Base-by-base conservation (phyloP, 2,329 filamentous ascomycete species). In the Verticillium albo-atrum region DNA sequence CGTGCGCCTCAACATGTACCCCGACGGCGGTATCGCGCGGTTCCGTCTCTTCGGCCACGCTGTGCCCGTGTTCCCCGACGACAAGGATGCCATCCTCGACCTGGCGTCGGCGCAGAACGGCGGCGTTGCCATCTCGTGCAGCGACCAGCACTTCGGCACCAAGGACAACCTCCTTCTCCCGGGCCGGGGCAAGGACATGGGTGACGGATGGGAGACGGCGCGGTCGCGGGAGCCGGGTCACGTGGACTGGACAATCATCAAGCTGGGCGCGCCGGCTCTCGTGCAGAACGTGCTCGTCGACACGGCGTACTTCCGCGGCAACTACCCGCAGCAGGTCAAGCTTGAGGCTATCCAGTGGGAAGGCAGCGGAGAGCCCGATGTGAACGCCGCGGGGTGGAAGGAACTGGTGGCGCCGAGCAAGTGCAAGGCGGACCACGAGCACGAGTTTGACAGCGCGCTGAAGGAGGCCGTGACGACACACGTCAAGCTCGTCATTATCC, bases 401-500 rank as follows among this genome's bases (percentile, higher is more conserved):
- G 84, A 89, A 72, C 77, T 92, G 25, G 77, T 92, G 62, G 76
- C 78, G 60, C 82, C 88, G 15, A 87, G 84, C 76, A 89, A 87
- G 74, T 89, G 86, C 61, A 86, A 87, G 2, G 87, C 90, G 20
- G 90, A 94, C 71, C 78, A 80, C 67, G 89, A 92, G 76, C 89
- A 92, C 71, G 81, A 83, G 63, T 90, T 89, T 70, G 77, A 75
- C 32, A 82, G 78, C 58, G 68, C 79, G 60, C 77, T 85, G 20
- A 77, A 81, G 65, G 84, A 85, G 37, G 81, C 79, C 70, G 76
- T 79, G 2, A 90, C 91, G 68, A 92, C 89, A 14, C 92, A 95
- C 75, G 87, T 93, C 25, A 97, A 96, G 82, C 79, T 98, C 71
- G 90, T 91, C 34, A 95, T 97, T 71, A 91, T 97, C 66, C 94